A percentile compares a stretch with the other conserved stretches of the same genome.
phyloP scores from a whole-genome alignment of 768 basidiomycete genomes.

The Paxillus ammoniavirescens region DNA sequence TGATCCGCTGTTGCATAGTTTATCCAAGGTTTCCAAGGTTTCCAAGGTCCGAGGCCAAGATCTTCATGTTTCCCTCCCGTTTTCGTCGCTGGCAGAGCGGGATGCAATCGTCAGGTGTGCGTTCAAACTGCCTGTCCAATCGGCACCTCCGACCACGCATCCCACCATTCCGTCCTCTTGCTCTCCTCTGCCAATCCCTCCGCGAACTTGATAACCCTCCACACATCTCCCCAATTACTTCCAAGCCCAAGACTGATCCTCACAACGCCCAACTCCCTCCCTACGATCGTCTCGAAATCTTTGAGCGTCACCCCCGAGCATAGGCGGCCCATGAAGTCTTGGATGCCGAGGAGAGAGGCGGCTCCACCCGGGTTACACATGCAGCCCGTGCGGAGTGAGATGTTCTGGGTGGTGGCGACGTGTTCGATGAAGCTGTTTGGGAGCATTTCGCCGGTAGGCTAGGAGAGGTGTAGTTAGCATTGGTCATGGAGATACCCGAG shows the following conservation, averaged over 20 bases:
- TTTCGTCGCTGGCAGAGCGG: background rate
- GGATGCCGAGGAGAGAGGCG: slow-evolving; percentile 64
- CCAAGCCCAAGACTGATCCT: slow-evolving; percentile 78
- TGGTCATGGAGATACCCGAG: slow-evolving; percentile 4
- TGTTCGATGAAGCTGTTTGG: slow-evolving; percentile 75
- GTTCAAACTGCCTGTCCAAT: slow-evolving; percentile 35
- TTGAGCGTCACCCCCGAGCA: slow-evolving; percentile 57
- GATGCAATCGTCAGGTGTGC: background rate
- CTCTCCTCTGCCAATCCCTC: slow-evolving; percentile 41
- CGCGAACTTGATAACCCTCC: slow-evolving; percentile 53
- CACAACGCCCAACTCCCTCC: slow-evolving; percentile 71
- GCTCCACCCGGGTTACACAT: slow-evolving; percentile 89
- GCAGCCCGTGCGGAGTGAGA: slow-evolving; percentile 81
- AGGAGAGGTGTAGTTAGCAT: background rate
- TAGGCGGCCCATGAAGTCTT: slow-evolving; percentile 61
- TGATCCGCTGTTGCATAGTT: background rate
- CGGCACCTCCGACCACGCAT: slow-evolving; percentile 33
- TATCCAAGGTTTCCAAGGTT: background rate
- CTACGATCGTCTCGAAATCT: slow-evolving; percentile 60
- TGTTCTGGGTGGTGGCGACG: slow-evolving; percentile 57
- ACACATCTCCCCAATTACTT: slow-evolving; percentile 74
- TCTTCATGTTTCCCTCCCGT: background rate
- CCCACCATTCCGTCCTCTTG: slow-evolving; percentile 40
- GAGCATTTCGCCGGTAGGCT: slow-evolving; percentile 67
- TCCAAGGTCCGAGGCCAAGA: background rate